Base-by-base conservation (phyloP, 768 basidiomycete species). In the Dentipellis sp. region DNA sequence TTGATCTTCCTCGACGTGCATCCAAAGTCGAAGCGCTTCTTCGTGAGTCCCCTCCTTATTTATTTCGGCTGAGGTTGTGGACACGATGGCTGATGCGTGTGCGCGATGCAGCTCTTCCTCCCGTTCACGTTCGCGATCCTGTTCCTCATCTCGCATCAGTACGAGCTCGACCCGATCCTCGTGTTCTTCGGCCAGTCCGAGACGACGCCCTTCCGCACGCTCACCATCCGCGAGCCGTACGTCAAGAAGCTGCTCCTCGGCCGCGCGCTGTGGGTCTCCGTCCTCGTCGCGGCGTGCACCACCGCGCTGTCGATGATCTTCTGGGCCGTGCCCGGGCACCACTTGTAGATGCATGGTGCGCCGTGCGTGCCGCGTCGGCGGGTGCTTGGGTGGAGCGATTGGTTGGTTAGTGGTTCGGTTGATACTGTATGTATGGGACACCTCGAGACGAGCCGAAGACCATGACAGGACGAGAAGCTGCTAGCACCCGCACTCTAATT, bases 101-200 rank as follows among this genome's bases (percentile, higher is more conserved):
- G 4, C 19, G 2, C 2, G 10, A 21, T 52, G 34, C 67, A 97
- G 94, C 84, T 97, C 64, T 95, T 98, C 75, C 78, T 98, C 23
- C 95, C 97, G 0, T 98, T 97, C 72, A 77, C 88, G 19, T 68
- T 98, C 62, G 91, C 94, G 54, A 74, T 90, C 65, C 85, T 97
- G 62, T 90, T 89, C 76, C 84, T 99, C 61, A 78, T 98, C 56
- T 92, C 94, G 14, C 91, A 97, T 66, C 93, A 94, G 70, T 98
- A 98, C 72, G 94, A 97, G 69, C 85, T 98, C 53, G 95, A 97
- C 68, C 97, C 97, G 10, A 76, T 98, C 65, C 85, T 98, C 62
- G 89, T 97, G 61, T 91, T 98, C 74, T 72, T 97, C 65, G 85
- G 85, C 58, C 90, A 91, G 69, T 94, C 93, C 46, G 97, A 98